These are phyloP conservation scores for Apiospora malaysiana DNA, from an alignment of 2,329 filamentous ascomycete genomes.

Conservation along the genomic window DNA sequence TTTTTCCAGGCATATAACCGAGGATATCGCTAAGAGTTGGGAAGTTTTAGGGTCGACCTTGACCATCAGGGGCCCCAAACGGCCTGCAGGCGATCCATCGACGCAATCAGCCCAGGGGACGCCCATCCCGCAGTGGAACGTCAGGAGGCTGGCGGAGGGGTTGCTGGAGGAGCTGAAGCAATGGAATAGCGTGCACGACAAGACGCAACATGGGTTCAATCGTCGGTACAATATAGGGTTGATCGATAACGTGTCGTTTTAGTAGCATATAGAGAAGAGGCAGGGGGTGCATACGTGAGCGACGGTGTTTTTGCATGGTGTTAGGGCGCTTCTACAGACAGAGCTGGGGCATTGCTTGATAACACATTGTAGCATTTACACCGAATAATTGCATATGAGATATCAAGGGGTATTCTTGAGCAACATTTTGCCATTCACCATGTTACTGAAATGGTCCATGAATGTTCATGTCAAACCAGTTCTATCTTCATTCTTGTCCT, in stretches of 20 bases:
- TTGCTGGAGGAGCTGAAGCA: slow-evolving; percentile 29
- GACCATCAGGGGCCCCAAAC: slow-evolving; percentile 46
- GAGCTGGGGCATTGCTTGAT: background rate
- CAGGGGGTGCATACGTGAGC: too few species aligned
- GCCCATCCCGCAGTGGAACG: slow-evolving; percentile 28
- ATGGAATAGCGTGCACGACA: slow-evolving; percentile 35
- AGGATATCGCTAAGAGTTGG: slow-evolving; percentile 55
- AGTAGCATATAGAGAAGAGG: background rate
- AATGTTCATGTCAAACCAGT: background rate
- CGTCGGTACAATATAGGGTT: background rate
- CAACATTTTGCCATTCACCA: background rate
- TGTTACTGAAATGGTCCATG: background rate
- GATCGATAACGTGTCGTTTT: background rate
- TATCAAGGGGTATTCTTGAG: background rate
- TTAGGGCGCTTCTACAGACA: background rate
- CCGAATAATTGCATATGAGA: background rate
- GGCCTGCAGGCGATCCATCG: slow-evolving; percentile 32
- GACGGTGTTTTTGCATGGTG: background rate
- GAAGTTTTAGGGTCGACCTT: slow-evolving; percentile 40
- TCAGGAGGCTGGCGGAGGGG: slow-evolving; percentile 27
- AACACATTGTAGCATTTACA: slow-evolving; percentile 9
- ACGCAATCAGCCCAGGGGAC: slow-evolving; percentile 46
- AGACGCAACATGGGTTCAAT: slow-evolving; percentile 5
- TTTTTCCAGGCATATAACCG: slow-evolving; percentile 50
- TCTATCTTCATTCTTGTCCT: background rate